These are phyloP conservation scores for Kuraishia molischiana DNA, from an alignment of 805 yeast genomes.

Conservation along the genomic window DNA sequence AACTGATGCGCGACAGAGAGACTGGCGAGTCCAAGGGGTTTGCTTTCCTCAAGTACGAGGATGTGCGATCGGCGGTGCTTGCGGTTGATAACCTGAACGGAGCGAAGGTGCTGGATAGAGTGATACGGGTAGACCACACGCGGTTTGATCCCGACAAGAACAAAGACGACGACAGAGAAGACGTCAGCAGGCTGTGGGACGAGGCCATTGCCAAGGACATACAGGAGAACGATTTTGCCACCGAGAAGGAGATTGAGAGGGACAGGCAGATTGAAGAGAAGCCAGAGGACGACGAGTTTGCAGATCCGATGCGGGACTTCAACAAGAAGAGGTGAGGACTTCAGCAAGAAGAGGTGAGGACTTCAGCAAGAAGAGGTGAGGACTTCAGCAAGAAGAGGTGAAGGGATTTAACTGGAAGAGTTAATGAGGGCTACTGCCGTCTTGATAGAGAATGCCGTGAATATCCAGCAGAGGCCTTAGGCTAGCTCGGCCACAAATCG, in stretches of 20 bases:
- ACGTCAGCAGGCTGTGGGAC: constrained; percentile 27
- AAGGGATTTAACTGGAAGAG: too few relatives aligned
- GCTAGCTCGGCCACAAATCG: too few relatives aligned
- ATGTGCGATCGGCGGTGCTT: constrained; percentile 66
- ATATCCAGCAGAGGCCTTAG: too few relatives aligned
- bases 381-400: constrained; percentile 3
- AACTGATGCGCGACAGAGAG: constrained; percentile 54
- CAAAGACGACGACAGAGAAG: constrained; percentile 28
- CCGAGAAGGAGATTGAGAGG: constrained; percentile 14
- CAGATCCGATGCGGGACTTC: constrained; percentile 26
- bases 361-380: constrained; percentile 4
- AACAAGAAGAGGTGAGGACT: constrained; percentile 5
- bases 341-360: constrained; percentile 4
- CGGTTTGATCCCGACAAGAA: constrained; percentile 24
- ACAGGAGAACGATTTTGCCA: constrained; percentile 30
- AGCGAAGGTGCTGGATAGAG: constrained; percentile 35
- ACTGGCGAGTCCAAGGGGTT: constrained; percentile 66
- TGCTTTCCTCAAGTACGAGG: constrained; percentile 77
- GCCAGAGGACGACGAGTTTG: constrained; percentile 19
- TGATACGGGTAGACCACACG: constrained; percentile 55
- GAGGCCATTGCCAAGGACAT: constrained; percentile 23
- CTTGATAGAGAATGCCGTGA: too few relatives aligned
- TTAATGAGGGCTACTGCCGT: too few relatives aligned
- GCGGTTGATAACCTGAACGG: constrained; percentile 91
- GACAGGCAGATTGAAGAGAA: constrained; percentile 2